A percentile compares a stretch with the other conserved stretches of the same genome.
Conservation (phyloP, 768 basidiomycete species). For the Amanita rimosa region DNA sequence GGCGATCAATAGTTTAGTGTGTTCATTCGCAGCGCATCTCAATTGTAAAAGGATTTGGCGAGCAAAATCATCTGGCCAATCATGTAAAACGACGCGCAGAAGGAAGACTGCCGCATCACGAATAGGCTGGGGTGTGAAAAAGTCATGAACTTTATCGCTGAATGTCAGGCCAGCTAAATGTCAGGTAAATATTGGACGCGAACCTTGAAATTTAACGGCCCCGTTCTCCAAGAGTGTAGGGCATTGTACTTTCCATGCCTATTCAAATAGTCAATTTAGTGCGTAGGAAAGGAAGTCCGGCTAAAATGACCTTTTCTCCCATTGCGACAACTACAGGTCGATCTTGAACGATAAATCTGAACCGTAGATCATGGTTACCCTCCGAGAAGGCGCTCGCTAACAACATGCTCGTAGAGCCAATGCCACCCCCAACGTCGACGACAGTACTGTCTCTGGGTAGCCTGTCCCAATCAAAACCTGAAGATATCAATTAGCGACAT, state of each 20-base stretch:
- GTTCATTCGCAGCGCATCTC: constrained; percentile 33
- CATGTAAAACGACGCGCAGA: constrained; percentile 62
- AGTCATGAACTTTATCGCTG: constrained; percentile 47
- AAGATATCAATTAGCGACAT: not conserved
- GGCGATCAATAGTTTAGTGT: constrained; percentile 56
- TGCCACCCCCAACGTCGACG: constrained; percentile 64
- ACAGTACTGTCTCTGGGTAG: constrained; percentile 39
- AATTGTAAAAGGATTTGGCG: constrained; percentile 31
- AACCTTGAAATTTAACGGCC: constrained; percentile 43
- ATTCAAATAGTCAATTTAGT: constrained; percentile 8
- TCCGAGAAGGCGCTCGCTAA: constrained; percentile 23
- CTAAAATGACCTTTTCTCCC: constrained; percentile 38
- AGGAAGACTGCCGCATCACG: constrained; percentile 52
- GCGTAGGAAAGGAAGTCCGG: not conserved
- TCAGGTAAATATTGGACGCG: constrained; percentile 4
- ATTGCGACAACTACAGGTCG: constrained; percentile 40
- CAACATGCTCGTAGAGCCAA: constrained; percentile 32
- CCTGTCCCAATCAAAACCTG: constrained; percentile 50
- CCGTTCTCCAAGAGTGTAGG: constrained; percentile 46
- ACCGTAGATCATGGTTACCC: constrained; percentile 8
- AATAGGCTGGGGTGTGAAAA: constrained; percentile 55
- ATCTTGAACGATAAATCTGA: constrained; percentile 56
- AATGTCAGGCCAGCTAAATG: not conserved
- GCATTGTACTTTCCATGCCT: constrained; percentile 50
- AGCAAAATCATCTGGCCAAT: constrained; percentile 61